These are phyloP conservation scores for Polysphondylium violaceum DNA, from an alignment of 78 protist genomes.

Conservation along the genomic window DNA sequence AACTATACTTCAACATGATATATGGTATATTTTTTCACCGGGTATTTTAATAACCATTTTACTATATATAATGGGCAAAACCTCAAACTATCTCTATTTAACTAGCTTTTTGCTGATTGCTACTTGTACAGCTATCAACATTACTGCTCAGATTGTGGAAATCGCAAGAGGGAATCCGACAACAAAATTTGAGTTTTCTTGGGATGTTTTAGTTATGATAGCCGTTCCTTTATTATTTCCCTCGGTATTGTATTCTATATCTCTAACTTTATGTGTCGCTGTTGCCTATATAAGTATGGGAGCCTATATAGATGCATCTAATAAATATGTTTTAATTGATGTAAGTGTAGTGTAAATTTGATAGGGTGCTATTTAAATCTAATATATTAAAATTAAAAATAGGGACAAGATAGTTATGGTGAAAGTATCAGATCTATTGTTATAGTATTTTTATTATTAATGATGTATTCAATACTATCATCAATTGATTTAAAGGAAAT, in stretches of 20 bases:
- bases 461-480: constrained; percentile 22
- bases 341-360: constrained; percentile 1
- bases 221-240: constrained; percentile 33
- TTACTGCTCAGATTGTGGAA: neutral
- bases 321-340: constrained; percentile 1
- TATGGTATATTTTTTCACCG: constrained; percentile 49
- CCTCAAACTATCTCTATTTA: neutral
- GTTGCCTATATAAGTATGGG: constrained; percentile 46
- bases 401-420: constrained; percentile 1
- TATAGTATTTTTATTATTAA: constrained; percentile 13
- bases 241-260: constrained; percentile 11
- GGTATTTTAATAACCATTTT: neutral
- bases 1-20: neutral
- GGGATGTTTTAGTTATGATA: constrained; percentile 47
- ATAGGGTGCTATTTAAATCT: neutral
- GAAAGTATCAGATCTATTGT: constrained; percentile 15
- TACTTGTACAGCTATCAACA: constrained; percentile 4
- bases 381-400: neutral
- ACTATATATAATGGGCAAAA: constrained; percentile 13
- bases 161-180: neutral
- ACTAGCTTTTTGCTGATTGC: neutral
- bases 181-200: constrained; percentile 9
- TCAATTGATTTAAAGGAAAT: constrained; percentile 51
- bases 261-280: neutral
- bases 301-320: constrained; percentile 5